Conservation (phyloP, 495 filamentous ascomycete genomes). For the Pseudomonodictys pantanalensis region DNA sequence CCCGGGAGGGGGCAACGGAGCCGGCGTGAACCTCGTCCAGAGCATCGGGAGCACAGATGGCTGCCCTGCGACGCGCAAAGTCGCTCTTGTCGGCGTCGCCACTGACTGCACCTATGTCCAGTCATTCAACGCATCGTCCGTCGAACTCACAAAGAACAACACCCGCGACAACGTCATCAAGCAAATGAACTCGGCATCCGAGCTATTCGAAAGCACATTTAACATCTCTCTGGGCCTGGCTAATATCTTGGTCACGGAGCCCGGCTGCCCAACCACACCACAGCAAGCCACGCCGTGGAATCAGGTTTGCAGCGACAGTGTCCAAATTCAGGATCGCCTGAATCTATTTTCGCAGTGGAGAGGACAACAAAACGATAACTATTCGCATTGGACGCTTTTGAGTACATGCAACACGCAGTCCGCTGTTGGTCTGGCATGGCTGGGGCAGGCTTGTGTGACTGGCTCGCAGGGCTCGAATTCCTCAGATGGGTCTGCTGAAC, state of each 20-base stretch:
- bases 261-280: conserved; percentile 63
- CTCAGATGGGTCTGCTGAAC: conserved; percentile 52
- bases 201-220: conserved; percentile 83
- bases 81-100: conserved; percentile 87
- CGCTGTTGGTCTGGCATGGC: conserved; percentile 92
- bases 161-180: conserved; percentile 72
- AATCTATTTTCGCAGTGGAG: conserved; percentile 90
- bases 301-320: conserved; percentile 58
- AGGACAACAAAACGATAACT: conserved; percentile 65
- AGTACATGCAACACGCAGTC: conserved; percentile 78
- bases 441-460: conserved; percentile 78
- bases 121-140: conserved; percentile 65
- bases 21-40: conserved; percentile 73
- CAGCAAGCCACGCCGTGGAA: conserved; percentile 76
- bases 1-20: conserved; percentile 68
- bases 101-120: conserved; percentile 86
- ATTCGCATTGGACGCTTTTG: conserved; percentile 92
- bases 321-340: conserved; percentile 73
- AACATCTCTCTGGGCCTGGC: conserved; percentile 88
- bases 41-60: conserved; percentile 80
- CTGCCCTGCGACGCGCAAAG: conserved; percentile 82
- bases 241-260: conserved; percentile 73
- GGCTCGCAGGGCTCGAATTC: conserved; percentile 46
- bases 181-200: conserved; percentile 82
- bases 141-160: conserved; percentile 50